phyloP scores from a whole-genome alignment of 2,329 filamentous ascomycete genomes.

The Mollisia scopiformis region DNA sequence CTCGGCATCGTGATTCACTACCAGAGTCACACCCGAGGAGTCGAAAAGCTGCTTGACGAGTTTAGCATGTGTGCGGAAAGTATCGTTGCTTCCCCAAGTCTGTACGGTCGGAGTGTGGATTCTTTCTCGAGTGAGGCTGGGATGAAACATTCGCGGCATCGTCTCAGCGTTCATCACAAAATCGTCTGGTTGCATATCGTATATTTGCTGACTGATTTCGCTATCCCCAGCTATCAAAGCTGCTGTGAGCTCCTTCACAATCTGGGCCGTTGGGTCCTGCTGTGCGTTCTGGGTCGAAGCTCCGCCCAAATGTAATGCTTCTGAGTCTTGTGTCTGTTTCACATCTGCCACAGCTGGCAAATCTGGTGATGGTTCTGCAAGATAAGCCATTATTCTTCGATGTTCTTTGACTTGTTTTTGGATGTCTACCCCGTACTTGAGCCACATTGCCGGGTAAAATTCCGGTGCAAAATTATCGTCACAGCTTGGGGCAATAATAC shows the following conservation, averaged over 20 bases:
- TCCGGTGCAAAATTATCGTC: neutral
- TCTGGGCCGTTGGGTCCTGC: too few species aligned
- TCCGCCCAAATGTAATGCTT: neutral
- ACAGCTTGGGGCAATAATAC: neutral
- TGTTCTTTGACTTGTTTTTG: neutral
- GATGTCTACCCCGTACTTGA: neutral
- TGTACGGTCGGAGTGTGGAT: neutral
- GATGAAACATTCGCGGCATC: neutral
- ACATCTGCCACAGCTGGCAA: neutral
- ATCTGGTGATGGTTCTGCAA: neutral
- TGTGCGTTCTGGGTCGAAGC: neutral
- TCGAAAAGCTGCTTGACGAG: neutral
- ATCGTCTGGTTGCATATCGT: neutral
- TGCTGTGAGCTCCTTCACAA: neutral
- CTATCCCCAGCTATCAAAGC: neutral
- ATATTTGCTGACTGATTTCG: neutral
- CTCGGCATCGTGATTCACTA: too few species aligned
- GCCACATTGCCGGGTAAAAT: neutral
- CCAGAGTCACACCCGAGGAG: too few species aligned
- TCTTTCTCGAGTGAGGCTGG: neutral
- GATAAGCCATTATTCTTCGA: neutral
- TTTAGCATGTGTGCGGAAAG: neutral
- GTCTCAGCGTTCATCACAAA: neutral
- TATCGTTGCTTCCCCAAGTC: neutral
- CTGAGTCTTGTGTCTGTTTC: neutral